Evolutionary conservation across 2,329 filamentous ascomycete species (phyloP), one percentile per base, ranked within the genome.

Genomic region (Fusarium vanettenii): DNA sequence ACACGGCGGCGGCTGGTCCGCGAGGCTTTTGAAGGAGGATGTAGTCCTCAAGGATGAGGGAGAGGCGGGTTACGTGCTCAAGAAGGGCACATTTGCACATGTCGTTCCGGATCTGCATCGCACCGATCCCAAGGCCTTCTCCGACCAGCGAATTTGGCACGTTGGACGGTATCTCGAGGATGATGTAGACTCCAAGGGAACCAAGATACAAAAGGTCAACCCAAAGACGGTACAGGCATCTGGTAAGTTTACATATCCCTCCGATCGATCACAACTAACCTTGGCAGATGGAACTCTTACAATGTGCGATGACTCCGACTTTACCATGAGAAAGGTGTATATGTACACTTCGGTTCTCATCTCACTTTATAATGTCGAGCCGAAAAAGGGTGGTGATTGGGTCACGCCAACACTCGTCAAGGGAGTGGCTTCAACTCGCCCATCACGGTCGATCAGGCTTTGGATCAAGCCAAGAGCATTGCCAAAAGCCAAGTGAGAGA

Each of bases 341-440:
- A 60, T 84, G 16, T 84, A 81, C 64, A 73, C 81, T 10, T 79
- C 83, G 0, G 74, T 81, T 16, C 79, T 85, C 16, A 71, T 85
- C 35, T 80, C 81, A 0, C 78, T 84, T 29, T 85, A 85, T 64
- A 82, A 85, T 22, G 79, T 85, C 27, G 67, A 77, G 55, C 80
- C 83, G 2, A 77, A 77, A 1, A 72, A 75, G 7, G 80, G 79
- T 14, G 60, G 74, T 6, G 67, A 64, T 7, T 84, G 81, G 82
- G 66, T 68, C 4, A 61, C 70, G 7, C 78, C 81, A 1, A 73
- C 73, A 25, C 71, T 79, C 25, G 25, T 73, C 4, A 77, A 72
- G 25, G 80, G 80, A 16, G 70, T 75, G 3, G 77, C 76, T 8
- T 78, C 81, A 14, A 78, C 79, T 7, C 79, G 75, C 25, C 81